Evolutionary conservation across 345 rosid genomes (phyloP).

Genomic region (Arabis hirsuta): DNA sequence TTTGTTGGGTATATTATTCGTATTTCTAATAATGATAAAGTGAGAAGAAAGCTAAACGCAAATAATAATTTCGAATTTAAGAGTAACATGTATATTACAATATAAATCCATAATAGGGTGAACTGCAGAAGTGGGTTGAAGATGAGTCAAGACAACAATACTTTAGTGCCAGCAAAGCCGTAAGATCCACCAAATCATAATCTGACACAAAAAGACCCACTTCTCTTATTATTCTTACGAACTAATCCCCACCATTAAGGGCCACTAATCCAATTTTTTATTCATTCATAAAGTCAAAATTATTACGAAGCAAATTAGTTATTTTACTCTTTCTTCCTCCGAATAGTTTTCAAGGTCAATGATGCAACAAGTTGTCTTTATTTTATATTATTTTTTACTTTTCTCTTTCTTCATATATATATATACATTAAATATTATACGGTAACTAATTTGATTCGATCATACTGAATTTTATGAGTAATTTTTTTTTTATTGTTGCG

Average conservation of each 20-base stretch:
- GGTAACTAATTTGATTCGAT: not conserved
- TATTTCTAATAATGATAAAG: conserved; percentile 21
- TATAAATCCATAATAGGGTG: conserved; percentile 42
- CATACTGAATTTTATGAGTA: too few species aligned
- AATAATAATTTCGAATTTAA: conserved; percentile 14
- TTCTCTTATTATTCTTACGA: conserved; percentile 37
- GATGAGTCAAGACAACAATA: conserved; percentile 45
- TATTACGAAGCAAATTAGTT: conserved; percentile 29
- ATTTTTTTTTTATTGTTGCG: too few species aligned
- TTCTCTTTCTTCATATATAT: conserved; percentile 7
- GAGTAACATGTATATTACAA: conserved; percentile 42
- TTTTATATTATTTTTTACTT: not conserved
- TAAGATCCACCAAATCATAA: conserved; percentile 41
- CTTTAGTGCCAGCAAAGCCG: conserved; percentile 47
- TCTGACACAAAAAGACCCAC: conserved; percentile 44
- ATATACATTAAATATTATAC: not conserved
- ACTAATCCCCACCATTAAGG: conserved; percentile 49
- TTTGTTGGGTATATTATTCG: conserved; percentile 15
- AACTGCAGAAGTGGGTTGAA: conserved; percentile 44
- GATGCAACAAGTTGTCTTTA: conserved; percentile 33
- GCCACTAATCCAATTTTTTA: conserved; percentile 35
- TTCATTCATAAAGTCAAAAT: conserved; percentile 30
- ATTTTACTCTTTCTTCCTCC: conserved; percentile 27
- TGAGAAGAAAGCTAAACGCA: conserved; percentile 6
- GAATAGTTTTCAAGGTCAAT: conserved; percentile 35